Conservation (phyloP, 1,139 yeast genomes). For the Suhomyces guaymorum region DNA sequence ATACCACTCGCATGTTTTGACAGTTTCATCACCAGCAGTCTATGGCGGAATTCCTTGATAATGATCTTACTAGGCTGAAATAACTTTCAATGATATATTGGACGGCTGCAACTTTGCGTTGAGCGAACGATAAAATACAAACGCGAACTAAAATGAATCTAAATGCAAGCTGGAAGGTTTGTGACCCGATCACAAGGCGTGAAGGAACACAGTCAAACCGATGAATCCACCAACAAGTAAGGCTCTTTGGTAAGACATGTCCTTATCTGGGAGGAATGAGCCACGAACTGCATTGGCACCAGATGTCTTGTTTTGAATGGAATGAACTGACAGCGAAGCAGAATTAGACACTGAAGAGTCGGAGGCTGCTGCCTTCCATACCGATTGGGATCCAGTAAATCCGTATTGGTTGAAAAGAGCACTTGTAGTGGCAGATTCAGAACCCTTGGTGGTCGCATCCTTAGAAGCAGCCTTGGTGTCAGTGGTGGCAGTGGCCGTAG, state of each 20-base stretch:
- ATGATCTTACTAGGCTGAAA: no score
- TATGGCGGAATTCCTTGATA: no score
- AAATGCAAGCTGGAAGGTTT: slow-evolving; percentile 5
- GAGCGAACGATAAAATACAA: no score
- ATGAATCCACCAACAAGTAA: slow-evolving; percentile 21
- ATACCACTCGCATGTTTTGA: no score
- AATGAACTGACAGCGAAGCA: slow-evolving; percentile 17
- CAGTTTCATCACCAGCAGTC: no score
- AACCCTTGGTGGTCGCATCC: slow-evolving; percentile 7
- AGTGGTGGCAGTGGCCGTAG: slow-evolving; percentile 20
- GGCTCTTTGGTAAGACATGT: slow-evolving; percentile 22
- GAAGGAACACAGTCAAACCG: slow-evolving; percentile 21
- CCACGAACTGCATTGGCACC: slow-evolving; percentile 17
- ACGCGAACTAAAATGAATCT: slow-evolving; percentile 6
- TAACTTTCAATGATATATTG: no score
- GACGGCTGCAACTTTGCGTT: no score
- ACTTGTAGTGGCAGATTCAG: slow-evolving; percentile 7
- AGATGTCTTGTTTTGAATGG: slow-evolving; percentile 18
- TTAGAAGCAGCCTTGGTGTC: slow-evolving; percentile 11
- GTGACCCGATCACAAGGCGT: slow-evolving; percentile 20
- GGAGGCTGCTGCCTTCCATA: slow-evolving; percentile 30
- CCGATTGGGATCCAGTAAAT: slow-evolving; percentile 42
- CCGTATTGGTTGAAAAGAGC: slow-evolving; percentile 46
- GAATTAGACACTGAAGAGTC: slow-evolving; percentile 12
- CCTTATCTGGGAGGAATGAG: slow-evolving; percentile 13